Conservation (phyloP, 768 basidiomycete species). For the Xerocomus brunneocitrinus region DNA sequence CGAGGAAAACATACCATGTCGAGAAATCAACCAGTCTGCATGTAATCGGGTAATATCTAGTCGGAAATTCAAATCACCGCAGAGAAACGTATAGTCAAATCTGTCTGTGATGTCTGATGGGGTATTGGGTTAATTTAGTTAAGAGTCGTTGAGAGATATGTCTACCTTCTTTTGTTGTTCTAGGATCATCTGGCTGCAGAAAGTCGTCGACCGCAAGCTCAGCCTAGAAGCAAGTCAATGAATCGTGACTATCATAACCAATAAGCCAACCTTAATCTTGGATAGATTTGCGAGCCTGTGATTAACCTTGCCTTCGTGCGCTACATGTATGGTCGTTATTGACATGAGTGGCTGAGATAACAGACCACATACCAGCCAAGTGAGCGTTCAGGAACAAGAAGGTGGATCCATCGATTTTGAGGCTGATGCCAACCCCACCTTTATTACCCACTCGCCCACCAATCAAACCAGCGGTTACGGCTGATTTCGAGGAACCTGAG, state of each 20-base stretch:
- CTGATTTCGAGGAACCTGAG: slow-evolving; percentile 69
- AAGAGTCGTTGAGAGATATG: background rate
- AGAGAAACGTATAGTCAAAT: slow-evolving; percentile 86
- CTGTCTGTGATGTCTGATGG: slow-evolving; percentile 69
- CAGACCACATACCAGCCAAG: slow-evolving; percentile 57
- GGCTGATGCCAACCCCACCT: slow-evolving; percentile 84
- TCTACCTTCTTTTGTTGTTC: slow-evolving; percentile 66
- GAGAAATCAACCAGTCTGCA: slow-evolving; percentile 89
- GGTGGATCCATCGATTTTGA: slow-evolving; percentile 77
- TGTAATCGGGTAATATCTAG: slow-evolving; percentile 85
- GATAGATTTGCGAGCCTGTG: slow-evolving; percentile 80
- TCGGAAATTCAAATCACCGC: slow-evolving; percentile 90
- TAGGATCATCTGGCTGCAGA: slow-evolving; percentile 57
- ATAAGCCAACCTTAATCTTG: slow-evolving; percentile 72
- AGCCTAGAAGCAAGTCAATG: slow-evolving; percentile 37
- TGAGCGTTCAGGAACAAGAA: slow-evolving; percentile 91
- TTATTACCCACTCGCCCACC: slow-evolving; percentile 93
- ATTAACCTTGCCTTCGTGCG: slow-evolving; percentile 70
- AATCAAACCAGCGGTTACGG: slow-evolving; percentile 85
- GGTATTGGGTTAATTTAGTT: slow-evolving; percentile 6
- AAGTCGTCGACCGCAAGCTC: slow-evolving; percentile 81
- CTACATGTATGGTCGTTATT: slow-evolving; percentile 32
- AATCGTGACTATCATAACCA: background rate
- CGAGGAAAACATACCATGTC: slow-evolving; percentile 49
- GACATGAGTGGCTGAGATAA: background rate